Evolutionary conservation across 2,329 filamentous ascomycete genomes (phyloP).

Genomic region (Xylaria digitata): DNA sequence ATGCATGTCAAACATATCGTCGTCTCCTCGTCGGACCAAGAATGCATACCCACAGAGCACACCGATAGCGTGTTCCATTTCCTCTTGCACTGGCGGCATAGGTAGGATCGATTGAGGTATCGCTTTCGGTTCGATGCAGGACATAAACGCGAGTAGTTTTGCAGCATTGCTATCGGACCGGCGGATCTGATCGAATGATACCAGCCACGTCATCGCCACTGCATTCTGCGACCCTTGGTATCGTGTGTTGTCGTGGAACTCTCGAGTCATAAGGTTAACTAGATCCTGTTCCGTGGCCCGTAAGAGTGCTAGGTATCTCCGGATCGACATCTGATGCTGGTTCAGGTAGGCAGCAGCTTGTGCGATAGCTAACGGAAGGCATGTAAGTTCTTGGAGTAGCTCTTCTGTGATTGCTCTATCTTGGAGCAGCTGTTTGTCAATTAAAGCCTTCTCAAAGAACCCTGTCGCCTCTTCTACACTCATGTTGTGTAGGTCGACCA

Average conservation of each 20-base stretch:
- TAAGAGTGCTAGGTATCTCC: constrained; percentile 52
- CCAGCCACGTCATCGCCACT: constrained; percentile 53
- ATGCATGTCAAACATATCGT: constrained; percentile 52
- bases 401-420: constrained; percentile 32
- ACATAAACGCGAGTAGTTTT: constrained; percentile 54
- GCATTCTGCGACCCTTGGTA: constrained; percentile 51
- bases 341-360: constrained; percentile 58
- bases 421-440: constrained; percentile 50
- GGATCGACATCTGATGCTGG: constrained; percentile 43
- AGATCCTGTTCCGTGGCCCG: constrained; percentile 48
- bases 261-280: constrained; percentile 49
- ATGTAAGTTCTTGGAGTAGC: constrained; percentile 51
- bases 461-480: constrained; percentile 43
- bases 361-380: constrained; percentile 56
- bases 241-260: constrained; percentile 51
- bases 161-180: constrained; percentile 48
- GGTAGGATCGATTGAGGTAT: constrained; percentile 54
- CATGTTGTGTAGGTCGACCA: constrained; percentile 51
- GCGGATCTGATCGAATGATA: constrained; percentile 56
- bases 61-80: constrained; percentile 47
- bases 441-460: constrained; percentile 46
- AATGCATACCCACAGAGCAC: constrained; percentile 51
- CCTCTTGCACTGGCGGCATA: constrained; percentile 6
- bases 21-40: constrained; percentile 42
- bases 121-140: constrained; percentile 54